Conservation (phyloP, 768 basidiomycete species). For the Boletus speciosus region DNA sequence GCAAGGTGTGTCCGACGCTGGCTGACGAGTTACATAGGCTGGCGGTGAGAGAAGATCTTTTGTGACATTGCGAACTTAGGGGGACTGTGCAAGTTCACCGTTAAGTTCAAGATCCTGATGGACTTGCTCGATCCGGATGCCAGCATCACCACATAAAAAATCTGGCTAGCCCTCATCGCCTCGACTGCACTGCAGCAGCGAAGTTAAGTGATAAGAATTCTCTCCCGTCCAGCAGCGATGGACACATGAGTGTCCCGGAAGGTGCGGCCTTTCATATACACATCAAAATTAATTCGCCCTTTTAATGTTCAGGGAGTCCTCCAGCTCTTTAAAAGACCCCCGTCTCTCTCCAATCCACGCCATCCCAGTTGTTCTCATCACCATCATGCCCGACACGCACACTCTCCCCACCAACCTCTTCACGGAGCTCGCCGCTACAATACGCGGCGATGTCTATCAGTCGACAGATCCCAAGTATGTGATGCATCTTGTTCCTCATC, state of each 20-base stretch:
- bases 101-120: slow-evolving; percentile 6
- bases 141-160: slow-evolving; percentile 1
- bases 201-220: not conserved
- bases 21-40: not conserved
- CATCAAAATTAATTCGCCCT: slow-evolving; percentile 8
- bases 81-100: not conserved
- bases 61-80: not conserved
- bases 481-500: not conserved
- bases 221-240: not conserved
- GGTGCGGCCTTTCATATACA: slow-evolving; percentile 7
- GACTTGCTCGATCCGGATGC: slow-evolving; percentile 10
- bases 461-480: slow-evolving; percentile 41
- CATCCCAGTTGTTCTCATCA: not conserved
- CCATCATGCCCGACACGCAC: slow-evolving; percentile 15
- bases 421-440: slow-evolving; percentile 43
- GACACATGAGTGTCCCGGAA: not conserved
- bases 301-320: not conserved
- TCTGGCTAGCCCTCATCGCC: slow-evolving; percentile 10
- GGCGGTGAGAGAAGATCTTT: not conserved
- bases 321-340: slow-evolving; percentile 15
- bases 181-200: slow-evolving; percentile 5
- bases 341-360: slow-evolving; percentile 1
- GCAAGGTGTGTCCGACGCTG: not conserved
- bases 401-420: slow-evolving; percentile 29
- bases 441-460: slow-evolving; percentile 47